Percentiles rank a stretch among this genome's conserved stretches.
phyloP scores from a whole-genome alignment of 345 rosid genomes.

The Citrus glauca region DNA sequence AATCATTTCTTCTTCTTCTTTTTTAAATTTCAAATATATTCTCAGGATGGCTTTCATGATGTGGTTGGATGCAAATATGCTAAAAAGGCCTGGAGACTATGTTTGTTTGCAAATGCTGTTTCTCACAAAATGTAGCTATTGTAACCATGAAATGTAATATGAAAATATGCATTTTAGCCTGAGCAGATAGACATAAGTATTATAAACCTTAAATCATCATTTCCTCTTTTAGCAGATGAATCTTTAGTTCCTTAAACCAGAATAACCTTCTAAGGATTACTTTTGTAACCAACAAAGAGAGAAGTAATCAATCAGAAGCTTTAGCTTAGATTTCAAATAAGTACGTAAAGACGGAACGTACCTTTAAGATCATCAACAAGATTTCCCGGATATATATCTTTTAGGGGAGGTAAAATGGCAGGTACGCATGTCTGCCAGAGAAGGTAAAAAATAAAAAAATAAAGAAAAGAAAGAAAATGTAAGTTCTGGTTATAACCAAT shows the following conservation, averaged over 20 bases:
- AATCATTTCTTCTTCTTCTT: not conserved
- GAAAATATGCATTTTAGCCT: constrained; percentile 7
- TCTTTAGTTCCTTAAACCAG: not conserved
- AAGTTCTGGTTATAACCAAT: not conserved
- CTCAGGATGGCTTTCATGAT: not conserved
- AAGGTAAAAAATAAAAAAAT: not conserved
- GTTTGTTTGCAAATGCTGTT: not conserved
- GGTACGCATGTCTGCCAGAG: constrained; percentile 80
- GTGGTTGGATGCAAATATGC: not conserved
- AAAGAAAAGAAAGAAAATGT: not conserved
- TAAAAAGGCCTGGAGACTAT: not conserved
- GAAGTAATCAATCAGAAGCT: not conserved
- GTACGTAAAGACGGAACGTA: constrained; percentile 17
- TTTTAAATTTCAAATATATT: not conserved
- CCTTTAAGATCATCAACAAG: constrained; percentile 74
- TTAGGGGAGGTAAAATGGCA: constrained; percentile 78
- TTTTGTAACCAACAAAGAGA: not conserved
- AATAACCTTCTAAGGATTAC: not conserved
- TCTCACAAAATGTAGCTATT: no score
- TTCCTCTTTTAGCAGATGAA: not conserved
- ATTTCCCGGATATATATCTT: constrained; percentile 64
- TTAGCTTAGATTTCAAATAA: not conserved
- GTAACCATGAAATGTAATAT: no score
- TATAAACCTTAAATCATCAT: not conserved
- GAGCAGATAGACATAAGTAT: not conserved